These are phyloP conservation scores for Vicia sativa DNA, from an alignment of 306 rosid species.

Conservation along the genomic window DNA sequence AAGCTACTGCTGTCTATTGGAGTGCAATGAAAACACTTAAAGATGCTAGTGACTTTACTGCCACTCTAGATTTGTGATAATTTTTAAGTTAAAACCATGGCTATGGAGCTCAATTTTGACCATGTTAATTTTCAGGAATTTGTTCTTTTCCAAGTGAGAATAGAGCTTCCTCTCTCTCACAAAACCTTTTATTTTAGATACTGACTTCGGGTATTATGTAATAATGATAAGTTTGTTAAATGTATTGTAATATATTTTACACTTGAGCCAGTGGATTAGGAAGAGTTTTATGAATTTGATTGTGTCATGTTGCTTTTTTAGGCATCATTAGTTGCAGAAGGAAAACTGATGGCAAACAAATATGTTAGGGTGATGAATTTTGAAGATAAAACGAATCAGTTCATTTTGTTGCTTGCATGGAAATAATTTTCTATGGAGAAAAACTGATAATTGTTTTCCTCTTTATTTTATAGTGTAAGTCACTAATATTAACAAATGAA, in stretches of 20 bases:
- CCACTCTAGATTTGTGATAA: slow-evolving; percentile 45
- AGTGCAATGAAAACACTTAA: slow-evolving; percentile 70
- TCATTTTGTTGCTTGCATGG: not conserved
- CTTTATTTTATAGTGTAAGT: too few relatives aligned
- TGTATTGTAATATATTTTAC: slow-evolving; percentile 1
- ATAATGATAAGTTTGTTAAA: slow-evolving; percentile 17
- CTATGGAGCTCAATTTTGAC: slow-evolving; percentile 54
- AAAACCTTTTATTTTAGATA: not conserved
- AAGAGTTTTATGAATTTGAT: slow-evolving; percentile 2
- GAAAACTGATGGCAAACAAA: not conserved
- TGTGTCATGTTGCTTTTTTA: not conserved
- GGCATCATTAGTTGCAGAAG: not conserved
- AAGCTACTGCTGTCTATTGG: slow-evolving; percentile 67
- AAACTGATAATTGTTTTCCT: not conserved
- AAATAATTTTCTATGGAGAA: not conserved
- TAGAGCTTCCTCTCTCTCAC: slow-evolving; percentile 15
- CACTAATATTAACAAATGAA: not conserved
- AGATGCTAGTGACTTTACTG: slow-evolving; percentile 58
- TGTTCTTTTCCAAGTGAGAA: not conserved
- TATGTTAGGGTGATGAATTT: not conserved
- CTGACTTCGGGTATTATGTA: not conserved
- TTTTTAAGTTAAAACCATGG: slow-evolving; percentile 12
- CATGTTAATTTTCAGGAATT: not conserved
- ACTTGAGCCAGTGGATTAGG: slow-evolving; percentile 3
- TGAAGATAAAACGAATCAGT: not conserved